These are phyloP conservation scores for Saccharum hybrid DNA, from an alignment of 202 grass and related monocot genomes.

Conservation along the genomic window DNA sequence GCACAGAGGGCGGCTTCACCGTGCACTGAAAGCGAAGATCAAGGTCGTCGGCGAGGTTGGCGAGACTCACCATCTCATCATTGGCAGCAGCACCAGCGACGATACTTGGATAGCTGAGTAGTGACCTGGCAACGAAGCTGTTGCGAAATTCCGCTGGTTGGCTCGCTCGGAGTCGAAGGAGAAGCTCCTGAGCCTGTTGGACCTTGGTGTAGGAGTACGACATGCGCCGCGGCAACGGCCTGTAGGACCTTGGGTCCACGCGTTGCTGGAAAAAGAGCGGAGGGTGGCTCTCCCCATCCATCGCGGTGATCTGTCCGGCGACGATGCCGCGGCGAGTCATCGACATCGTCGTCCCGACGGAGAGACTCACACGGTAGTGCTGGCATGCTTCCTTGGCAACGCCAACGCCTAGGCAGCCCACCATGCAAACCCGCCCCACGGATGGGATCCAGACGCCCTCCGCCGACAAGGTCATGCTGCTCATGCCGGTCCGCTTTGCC, in stretches of 20 bases:
- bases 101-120: slow-evolving; percentile 61
- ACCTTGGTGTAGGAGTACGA: slow-evolving; percentile 57
- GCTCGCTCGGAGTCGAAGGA: slow-evolving; percentile 14
- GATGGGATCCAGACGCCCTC: slow-evolving; percentile 45
- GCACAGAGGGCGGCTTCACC: slow-evolving; percentile 12
- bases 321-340: slow-evolving; percentile 27
- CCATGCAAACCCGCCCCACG: too few relatives aligned
- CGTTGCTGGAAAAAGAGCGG: slow-evolving; percentile 18
- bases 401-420: too few relatives aligned
- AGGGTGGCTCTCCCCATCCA: slow-evolving; percentile 15
- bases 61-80: slow-evolving; percentile 41
- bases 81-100: not conserved
- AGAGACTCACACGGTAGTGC: too few relatives aligned
- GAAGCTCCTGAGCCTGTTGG: slow-evolving; percentile 24
- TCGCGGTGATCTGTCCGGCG: slow-evolving; percentile 48
- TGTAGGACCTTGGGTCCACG: not conserved
- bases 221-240: too few relatives aligned
- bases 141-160: slow-evolving; percentile 44
- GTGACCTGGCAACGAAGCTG: slow-evolving; percentile 43
- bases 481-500: too few relatives aligned
- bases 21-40: slow-evolving; percentile 13
- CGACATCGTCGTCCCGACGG: too few relatives aligned
- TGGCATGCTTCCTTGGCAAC: too few relatives aligned
- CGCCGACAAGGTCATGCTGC: too few relatives aligned
- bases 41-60: slow-evolving; percentile 54